Conservation (phyloP, 257 asterid species). For the Solanum etuberosum region DNA sequence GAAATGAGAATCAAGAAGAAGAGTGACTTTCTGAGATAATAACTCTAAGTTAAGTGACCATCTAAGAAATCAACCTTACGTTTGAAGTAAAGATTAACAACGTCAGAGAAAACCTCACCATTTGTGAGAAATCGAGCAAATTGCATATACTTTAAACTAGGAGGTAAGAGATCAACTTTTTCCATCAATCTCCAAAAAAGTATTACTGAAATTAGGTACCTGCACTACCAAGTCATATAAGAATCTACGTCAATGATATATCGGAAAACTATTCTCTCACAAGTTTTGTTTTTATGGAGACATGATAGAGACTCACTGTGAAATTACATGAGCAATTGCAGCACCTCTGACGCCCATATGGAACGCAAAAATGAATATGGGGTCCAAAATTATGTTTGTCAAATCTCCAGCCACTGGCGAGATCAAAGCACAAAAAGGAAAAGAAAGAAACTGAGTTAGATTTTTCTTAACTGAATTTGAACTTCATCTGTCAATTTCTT, state of each 20-base stretch:
- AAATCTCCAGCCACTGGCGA: conserved; percentile 52
- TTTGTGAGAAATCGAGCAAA: conserved; percentile 61
- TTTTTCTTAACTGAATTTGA: not conserved
- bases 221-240: conserved; percentile 12
- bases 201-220: conserved; percentile 62
- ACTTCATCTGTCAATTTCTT: not conserved
- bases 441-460: not conserved
- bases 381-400: conserved; percentile 54
- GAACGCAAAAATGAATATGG: conserved; percentile 47
- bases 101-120: conserved; percentile 25
- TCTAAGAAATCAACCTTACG: not conserved
- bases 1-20: not conserved
- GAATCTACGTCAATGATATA: not conserved
- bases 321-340: conserved; percentile 64
- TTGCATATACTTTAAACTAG: conserved; percentile 41
- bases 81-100: not conserved
- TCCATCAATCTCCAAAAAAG: conserved; percentile 50
- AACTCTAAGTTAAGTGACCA: not conserved
- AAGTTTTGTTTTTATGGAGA: not conserved
- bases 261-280: not conserved
- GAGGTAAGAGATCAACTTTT: conserved; percentile 56
- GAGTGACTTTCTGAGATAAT: not conserved
- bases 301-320: conserved; percentile 42
- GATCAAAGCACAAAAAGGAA: not conserved
- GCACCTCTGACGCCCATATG: conserved; percentile 61